These are phyloP conservation scores for Ophiocordyceps australis DNA, from an alignment of 2,329 filamentous ascomycete species.

Conservation along the genomic window DNA sequence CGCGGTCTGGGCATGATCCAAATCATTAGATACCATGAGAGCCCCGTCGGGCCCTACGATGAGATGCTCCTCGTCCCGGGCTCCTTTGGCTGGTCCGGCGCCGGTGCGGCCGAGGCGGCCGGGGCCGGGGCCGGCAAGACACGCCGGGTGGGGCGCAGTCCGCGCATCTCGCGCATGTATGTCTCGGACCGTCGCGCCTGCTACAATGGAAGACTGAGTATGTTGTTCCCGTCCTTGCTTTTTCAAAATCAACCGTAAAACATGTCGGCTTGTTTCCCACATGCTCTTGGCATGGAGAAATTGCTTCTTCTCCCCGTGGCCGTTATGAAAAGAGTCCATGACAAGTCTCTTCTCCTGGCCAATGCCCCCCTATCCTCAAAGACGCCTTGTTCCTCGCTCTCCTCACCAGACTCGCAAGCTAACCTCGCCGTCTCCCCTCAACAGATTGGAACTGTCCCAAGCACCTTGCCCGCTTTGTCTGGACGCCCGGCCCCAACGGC, in stretches of 20 bases:
- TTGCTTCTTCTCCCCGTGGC: no score
- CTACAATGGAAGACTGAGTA: conserved; percentile 32
- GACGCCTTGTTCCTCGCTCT: no score
- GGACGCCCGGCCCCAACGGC: conserved; percentile 16
- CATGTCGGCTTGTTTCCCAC: no score
- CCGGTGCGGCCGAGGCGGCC: conserved; percentile 12
- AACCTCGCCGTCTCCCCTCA: neutral
- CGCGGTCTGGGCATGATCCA: conserved; percentile 30
- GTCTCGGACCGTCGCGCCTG: conserved; percentile 32
- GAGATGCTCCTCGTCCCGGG: conserved; percentile 31
- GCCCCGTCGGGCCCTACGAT: conserved; percentile 33
- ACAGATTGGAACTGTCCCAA: conserved; percentile 38
- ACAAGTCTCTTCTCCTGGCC: no score
- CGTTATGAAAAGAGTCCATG: no score
- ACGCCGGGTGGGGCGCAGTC: conserved; percentile 14
- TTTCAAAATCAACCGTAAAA: no score
- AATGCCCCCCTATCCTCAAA: no score
- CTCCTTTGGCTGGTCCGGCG: conserved; percentile 20
- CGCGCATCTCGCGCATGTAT: conserved; percentile 32
- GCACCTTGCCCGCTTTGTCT: conserved; percentile 32
- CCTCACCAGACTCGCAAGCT: neutral
- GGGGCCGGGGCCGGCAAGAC: no score
- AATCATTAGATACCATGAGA: conserved; percentile 29
- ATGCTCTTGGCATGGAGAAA: no score
- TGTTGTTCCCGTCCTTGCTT: conserved; percentile 7